Conservation (phyloP, 345 rosid species). For the Arabidopsis thaliana region DNA sequence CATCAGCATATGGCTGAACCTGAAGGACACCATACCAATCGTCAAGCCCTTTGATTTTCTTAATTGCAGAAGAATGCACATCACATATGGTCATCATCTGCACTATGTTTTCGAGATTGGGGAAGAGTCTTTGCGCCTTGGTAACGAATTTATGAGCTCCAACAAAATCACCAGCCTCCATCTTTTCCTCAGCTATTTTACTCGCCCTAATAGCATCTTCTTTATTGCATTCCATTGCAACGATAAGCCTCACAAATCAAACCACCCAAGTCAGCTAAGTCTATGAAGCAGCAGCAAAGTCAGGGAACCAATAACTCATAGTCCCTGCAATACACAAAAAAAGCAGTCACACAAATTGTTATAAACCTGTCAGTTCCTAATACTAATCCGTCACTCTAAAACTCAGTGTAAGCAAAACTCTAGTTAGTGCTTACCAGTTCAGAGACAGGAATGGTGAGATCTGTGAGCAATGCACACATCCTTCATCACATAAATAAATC, state of each 20-base stretch:
- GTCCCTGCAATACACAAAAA: conserved; percentile 36
- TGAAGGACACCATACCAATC: conserved; percentile 90
- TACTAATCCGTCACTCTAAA: not conserved
- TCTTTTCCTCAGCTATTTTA: conserved; percentile 64
- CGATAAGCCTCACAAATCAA: conserved; percentile 14
- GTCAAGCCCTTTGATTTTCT: conserved; percentile 59
- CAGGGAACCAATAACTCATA: conserved; percentile 7
- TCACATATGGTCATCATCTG: conserved; percentile 73
- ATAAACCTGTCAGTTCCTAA: not conserved
- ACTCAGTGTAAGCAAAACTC: not conserved
- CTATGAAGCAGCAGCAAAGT: not conserved
- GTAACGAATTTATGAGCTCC: conserved; percentile 60
- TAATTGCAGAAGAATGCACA: conserved; percentile 71
- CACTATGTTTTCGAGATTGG: conserved; percentile 61
- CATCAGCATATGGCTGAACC: conserved; percentile 65
- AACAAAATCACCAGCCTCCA: conserved; percentile 60
- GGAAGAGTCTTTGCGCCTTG: conserved; percentile 71
- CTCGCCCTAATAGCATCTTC: conserved; percentile 83
- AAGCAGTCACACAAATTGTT: not conserved
- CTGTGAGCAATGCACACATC: conserved; percentile 6
- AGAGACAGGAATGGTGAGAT: conserved; percentile 19
- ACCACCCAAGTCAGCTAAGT: conserved; percentile 17
- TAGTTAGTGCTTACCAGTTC: conserved; percentile 29
- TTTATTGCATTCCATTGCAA: conserved; percentile 84
- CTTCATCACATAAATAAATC: not conserved